Evolutionary conservation across 2,329 filamentous ascomycete genomes (phyloP).

Genomic region (Colletotrichum zoysiae): DNA sequence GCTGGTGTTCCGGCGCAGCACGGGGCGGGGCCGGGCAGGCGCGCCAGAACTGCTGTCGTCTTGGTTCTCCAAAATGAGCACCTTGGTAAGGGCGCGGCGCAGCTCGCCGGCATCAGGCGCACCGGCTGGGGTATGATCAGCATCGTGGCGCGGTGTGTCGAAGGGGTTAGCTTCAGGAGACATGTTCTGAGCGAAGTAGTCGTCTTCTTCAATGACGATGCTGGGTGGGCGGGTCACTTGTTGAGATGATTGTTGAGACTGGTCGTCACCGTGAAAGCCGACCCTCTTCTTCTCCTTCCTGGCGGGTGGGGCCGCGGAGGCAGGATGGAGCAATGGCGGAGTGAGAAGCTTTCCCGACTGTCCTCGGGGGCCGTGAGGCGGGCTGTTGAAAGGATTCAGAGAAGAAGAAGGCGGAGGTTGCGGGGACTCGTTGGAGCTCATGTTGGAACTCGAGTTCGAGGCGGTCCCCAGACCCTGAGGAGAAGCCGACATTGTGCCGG

Average conservation of each 20-base stretch:
- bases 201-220: constrained; percentile 45
- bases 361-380: not conserved
- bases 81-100: constrained; percentile 54
- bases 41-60: constrained; percentile 37
- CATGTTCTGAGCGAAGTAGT: constrained; percentile 37
- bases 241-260: not conserved
- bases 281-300: constrained; percentile 58
- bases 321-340: constrained; percentile 28
- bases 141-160: constrained; percentile 40
- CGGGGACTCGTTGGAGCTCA: constrained; percentile 29
- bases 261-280: constrained; percentile 45
- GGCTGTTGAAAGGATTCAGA: constrained; percentile 18
- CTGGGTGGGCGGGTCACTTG: constrained; percentile 47
- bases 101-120: constrained; percentile 56
- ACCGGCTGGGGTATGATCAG: constrained; percentile 44
- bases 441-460: not conserved
- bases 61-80: constrained; percentile 51
- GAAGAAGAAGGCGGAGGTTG: not conserved
- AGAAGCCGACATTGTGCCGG: constrained; percentile 25
- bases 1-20: constrained; percentile 58
- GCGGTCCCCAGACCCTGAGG: constrained; percentile 21
- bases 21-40: constrained; percentile 51
- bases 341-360: constrained; percentile 23
- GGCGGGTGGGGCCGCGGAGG: constrained; percentile 1
- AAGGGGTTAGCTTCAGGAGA: constrained; percentile 36